Base-by-base conservation (phyloP, 345 rosid genomes). In the Cardamine resedifolia region DNA sequence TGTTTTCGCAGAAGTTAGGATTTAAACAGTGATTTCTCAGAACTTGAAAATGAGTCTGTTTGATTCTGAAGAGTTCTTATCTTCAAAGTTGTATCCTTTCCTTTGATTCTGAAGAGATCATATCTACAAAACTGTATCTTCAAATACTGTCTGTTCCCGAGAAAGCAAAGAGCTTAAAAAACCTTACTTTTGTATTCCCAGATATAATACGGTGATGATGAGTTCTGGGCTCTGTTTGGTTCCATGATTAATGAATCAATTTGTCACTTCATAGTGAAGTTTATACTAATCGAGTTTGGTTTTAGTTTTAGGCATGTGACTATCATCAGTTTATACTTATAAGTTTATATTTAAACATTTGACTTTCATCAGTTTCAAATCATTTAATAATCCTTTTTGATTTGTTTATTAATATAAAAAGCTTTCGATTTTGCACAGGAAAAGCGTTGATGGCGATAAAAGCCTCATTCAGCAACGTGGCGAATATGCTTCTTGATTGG, bases 401-500 rank as follows among this genome's bases (percentile, higher is more conserved):
- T 7, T 16, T 43, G 18, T 38, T 34, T 56, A 31, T 28, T 63
- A 23, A 11, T 50, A 2, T 7, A 1, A 1, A 23, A 26, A n/a
- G 6, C 1, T 57, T 66, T 57, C 12, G 81, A 55, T 7, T 63
- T 56, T 77, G 31, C 5, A 49, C 81, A 96, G 98, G 90, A 6
- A 87, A 80, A 76, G 89, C 90, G 4, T 81, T 96, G 77, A 88
- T 88, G 97, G 71, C 78, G 45, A 72, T 92, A 4, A 92, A 96
- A 82, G 85, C 81, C 0, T 90, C 95, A 0, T 92, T 96, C 64
- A 81, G 96, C 70, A 87, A 92, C 66, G 83, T 85, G 58, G 95
- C 74, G 0, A 92, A 92, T 64, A 79, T 77, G 79, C 81, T 96
- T 71, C 78, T 84, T 5, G 96, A 92, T 78, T 96, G 99, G 99